A percentile compares a stretch with the other conserved stretches of the same genome.
Conservation (phyloP, 2,329 filamentous ascomycete genomes). For the Xylaria sp. region DNA sequence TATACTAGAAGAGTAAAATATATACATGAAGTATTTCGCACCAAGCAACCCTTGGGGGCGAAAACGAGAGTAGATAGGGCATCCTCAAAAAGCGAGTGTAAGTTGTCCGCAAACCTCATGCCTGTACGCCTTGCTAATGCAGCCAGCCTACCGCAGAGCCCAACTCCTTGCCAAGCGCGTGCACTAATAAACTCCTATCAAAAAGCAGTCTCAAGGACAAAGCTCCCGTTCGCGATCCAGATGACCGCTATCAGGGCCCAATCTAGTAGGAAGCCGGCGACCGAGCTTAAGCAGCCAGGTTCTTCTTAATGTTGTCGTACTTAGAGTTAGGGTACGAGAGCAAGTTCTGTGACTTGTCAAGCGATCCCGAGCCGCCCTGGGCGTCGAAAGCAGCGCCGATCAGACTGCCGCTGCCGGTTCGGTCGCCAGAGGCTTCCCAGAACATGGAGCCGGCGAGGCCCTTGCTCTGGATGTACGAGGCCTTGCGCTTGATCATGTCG, state of each 20-base stretch:
- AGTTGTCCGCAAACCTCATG: not conserved
- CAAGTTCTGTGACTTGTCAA: constrained; percentile 43
- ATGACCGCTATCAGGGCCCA: constrained; percentile 26
- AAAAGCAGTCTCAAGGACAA: constrained; percentile 31
- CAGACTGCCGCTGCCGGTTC: constrained; percentile 66
- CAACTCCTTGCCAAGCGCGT: constrained; percentile 10
- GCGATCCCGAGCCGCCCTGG: constrained; percentile 41
- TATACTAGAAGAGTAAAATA: constrained; percentile 19
- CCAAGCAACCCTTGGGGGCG: constrained; percentile 1
- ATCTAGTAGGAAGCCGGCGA: not conserved
- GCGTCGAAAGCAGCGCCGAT: constrained; percentile 53
- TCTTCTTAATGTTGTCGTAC: constrained; percentile 47
- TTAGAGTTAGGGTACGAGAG: constrained; percentile 45
- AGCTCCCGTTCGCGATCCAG: constrained; percentile 35
- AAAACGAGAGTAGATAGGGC: constrained; percentile 18
- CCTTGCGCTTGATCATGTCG: constrained; percentile 69
- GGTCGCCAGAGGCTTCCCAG: constrained; percentile 82
- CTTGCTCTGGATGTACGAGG: constrained; percentile 68
- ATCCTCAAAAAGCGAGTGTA: constrained; percentile 26
- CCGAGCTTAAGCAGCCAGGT: constrained; percentile 33
- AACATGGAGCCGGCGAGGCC: constrained; percentile 83
- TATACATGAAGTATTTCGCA: constrained; percentile 25
- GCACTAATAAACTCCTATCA: not conserved
- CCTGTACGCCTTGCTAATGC: constrained; percentile 25
- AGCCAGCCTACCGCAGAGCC: constrained; percentile 1